Evolutionary conservation across 805 yeast species (phyloP), one percentile per base, ranked within the genome.

Genomic region (Metschnikowia lochheadii): DNA sequence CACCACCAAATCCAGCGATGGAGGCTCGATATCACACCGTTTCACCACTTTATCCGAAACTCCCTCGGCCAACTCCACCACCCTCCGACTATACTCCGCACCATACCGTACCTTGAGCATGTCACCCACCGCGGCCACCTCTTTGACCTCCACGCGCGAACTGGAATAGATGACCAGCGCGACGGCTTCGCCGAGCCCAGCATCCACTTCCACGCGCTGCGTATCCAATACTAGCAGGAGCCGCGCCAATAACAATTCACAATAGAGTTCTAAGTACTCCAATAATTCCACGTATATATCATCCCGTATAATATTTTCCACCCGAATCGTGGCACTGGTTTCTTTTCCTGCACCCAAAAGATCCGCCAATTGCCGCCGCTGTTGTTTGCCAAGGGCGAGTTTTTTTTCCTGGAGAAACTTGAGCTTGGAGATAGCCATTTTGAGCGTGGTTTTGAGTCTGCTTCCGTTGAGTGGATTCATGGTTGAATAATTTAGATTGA

Each of bases 291-390:
- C 80, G 60, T 84, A 81, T 32, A 87, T 80, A 62, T 89, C 97
- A 57, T 88, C 92, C 34, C 91, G 77, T 32, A 90, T 87, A 50
- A 89, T 80, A 58, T 87, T 86, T 63, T 89, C 97, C 3, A 88
- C 92, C 45, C 96, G 69, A 50, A 89, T 89, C 49, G 79, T 78
- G 10, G 96, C 96, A 58, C 90, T 87, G 46, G 85, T 83, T 54
- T 88, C 91, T 61, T 87, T 89, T 6, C 89, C 89, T 40, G 73
- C 75, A 7, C 77, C 72, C 46, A 89, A 70, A 10, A 89, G 69
- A 44, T 86, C 90, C 2, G 96, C 95, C 64, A 83, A 72, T 61
- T 70, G 72, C 52, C 91, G 71, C 45, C 95, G 72, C 56, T 82
- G 86, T 60, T 85, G 89, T 64, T 87, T 87, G 17, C 90, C 82